Evolutionary conservation across 192 early-diverging fungal species (phyloP).

Genomic region (Mortierella antarctica): DNA sequence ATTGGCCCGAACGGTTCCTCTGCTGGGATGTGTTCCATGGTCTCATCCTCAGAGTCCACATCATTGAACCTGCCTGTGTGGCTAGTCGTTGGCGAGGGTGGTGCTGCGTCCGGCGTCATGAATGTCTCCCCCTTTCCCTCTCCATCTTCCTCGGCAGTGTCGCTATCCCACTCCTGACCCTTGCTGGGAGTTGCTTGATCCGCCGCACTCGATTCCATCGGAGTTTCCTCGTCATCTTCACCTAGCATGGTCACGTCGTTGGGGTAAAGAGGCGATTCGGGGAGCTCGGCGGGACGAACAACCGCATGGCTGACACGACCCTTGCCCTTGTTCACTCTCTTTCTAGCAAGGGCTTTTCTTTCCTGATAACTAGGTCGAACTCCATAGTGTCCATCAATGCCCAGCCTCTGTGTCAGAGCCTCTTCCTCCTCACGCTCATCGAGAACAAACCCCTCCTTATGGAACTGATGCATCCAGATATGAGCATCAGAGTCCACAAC

Average conservation of each 20-base stretch:
- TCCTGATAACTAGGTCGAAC: conserved; percentile 41
- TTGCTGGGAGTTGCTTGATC: conserved; percentile 1
- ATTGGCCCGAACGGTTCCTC: conserved; percentile 54
- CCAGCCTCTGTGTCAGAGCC: conserved; percentile 48
- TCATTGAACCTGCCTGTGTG: conserved; percentile 50
- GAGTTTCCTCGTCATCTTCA: conserved; percentile 32
- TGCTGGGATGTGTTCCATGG: conserved; percentile 20
- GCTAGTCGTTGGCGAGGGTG: conserved; percentile 32
- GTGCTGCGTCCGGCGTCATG: conserved; percentile 29
- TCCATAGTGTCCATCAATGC: conserved; percentile 50
- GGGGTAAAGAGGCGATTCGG: conserved; percentile 43
- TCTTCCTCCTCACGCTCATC: conserved; percentile 54
- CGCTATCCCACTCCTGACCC: conserved; percentile 47
- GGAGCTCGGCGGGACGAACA: conserved; percentile 33
- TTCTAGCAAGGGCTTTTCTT: conserved; percentile 29
- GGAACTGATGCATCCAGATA: conserved; percentile 61
- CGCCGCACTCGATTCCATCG: not conserved
- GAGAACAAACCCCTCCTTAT: conserved; percentile 56
- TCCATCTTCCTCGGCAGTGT: conserved; percentile 55
- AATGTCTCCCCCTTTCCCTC: conserved; percentile 54
- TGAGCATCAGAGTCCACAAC: conserved; percentile 78
- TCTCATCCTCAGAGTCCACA: conserved; percentile 38
- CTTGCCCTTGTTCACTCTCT: conserved; percentile 28
- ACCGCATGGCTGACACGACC: conserved; percentile 22
- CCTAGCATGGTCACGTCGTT: conserved; percentile 51